Percentiles rank a stretch among this genome's conserved stretches.
These are phyloP conservation scores for Saccharomyces hybrid DNA, from an alignment of 1,139 yeast genomes.

Conservation along the genomic window DNA sequence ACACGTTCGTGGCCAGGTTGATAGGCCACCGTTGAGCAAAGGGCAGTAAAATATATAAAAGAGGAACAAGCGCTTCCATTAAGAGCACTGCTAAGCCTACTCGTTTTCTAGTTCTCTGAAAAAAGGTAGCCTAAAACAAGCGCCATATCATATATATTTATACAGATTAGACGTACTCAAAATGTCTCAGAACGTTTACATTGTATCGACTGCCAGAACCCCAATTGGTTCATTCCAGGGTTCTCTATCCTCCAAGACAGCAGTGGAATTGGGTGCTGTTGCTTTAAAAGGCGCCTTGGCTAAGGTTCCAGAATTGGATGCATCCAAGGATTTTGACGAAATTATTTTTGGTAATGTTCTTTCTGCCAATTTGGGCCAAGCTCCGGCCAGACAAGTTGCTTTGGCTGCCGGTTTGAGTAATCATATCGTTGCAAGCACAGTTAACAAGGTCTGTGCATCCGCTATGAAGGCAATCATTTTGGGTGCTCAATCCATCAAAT, in stretches of 20 bases:
- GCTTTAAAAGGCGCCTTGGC: constrained; percentile 85
- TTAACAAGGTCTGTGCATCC: constrained; percentile 96
- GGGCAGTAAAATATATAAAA: not conserved
- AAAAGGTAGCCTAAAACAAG: not conserved
- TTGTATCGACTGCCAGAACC: constrained; percentile 87
- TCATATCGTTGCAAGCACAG: constrained; percentile 74
- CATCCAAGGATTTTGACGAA: constrained; percentile 71
- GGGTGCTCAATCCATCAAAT: constrained; percentile 83
- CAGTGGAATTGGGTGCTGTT: constrained; percentile 81
- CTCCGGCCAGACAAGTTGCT: constrained; percentile 97
- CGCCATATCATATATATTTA: not conserved
- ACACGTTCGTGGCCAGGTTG: not conserved
- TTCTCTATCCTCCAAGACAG: constrained; percentile 59
- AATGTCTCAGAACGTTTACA: constrained; percentile 55
- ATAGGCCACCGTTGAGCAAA: not conserved
- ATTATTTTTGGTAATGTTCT: constrained; percentile 87
- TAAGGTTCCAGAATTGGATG: constrained; percentile 74
- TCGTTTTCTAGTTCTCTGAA: not conserved
- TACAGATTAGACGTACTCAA: not conserved
- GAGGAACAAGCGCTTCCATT: not conserved
- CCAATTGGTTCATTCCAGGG: constrained; percentile 96
- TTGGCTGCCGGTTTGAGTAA: constrained; percentile 79
- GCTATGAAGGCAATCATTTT: constrained; percentile 87
- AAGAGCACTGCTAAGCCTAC: not conserved
- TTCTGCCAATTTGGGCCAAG: constrained; percentile 93